Percentiles rank a stretch among this genome's conserved stretches.
These are phyloP conservation scores for Fusarium fracticaudum DNA, from an alignment of 2,329 filamentous ascomycete genomes.

Conservation along the genomic window DNA sequence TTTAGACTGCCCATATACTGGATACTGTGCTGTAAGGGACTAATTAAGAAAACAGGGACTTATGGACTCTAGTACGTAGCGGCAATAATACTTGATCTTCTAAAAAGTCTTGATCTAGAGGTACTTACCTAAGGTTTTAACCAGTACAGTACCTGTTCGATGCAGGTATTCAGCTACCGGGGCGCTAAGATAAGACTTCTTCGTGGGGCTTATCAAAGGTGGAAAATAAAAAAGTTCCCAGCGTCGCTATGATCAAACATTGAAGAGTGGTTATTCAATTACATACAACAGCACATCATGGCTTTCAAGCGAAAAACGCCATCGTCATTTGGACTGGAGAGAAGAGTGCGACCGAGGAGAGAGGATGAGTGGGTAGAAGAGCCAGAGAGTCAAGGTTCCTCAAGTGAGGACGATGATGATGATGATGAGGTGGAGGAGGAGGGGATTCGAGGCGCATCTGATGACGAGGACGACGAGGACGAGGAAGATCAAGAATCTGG, in stretches of 20 bases:
- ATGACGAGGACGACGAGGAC: slow-evolving; percentile 43
- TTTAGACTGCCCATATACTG: not conserved
- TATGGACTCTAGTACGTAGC: not conserved
- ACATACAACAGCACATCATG: slow-evolving; percentile 41
- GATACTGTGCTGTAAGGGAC: not conserved
- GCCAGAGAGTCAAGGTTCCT: slow-evolving; percentile 46
- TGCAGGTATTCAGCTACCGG: slow-evolving; percentile 18
- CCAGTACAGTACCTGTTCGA: not conserved
- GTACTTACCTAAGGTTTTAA: not conserved
- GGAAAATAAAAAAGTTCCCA: slow-evolving; percentile 28
- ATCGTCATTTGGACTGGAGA: slow-evolving; percentile 48
- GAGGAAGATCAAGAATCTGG: slow-evolving; percentile 31
- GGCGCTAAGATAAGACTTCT: slow-evolving; percentile 25
- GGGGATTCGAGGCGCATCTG: slow-evolving; percentile 36
- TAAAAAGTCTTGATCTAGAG: not conserved
- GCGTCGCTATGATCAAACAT: not conserved
- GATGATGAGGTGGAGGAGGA: slow-evolving; percentile 45
- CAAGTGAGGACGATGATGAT: slow-evolving; percentile 41
- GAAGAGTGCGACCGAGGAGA: slow-evolving; percentile 55
- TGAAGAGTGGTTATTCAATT: not conserved
- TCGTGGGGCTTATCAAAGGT: slow-evolving; percentile 31
- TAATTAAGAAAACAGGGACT: too few species aligned
- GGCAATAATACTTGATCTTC: not conserved
- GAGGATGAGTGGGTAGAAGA: slow-evolving; percentile 57
- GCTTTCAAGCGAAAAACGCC: slow-evolving; percentile 53